Evolutionary conservation across 768 basidiomycete genomes (phyloP).

Genomic region (Trametes sanguinea): DNA sequence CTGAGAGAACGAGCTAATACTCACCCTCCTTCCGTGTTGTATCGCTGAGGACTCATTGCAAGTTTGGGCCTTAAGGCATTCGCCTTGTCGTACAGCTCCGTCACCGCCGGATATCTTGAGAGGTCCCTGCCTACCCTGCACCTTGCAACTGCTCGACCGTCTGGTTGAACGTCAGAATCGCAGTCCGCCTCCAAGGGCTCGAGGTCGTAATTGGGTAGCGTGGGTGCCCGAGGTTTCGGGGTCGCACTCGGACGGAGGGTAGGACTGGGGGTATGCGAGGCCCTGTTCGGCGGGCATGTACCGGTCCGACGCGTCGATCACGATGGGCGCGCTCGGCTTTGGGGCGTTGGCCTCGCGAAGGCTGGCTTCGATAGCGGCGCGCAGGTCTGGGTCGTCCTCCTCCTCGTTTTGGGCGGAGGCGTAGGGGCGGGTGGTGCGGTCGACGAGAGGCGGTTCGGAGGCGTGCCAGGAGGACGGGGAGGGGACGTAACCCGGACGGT

Average conservation of each 20-base stretch:
- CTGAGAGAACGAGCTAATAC: slow-evolving; percentile 24
- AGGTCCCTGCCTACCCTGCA: slow-evolving; percentile 78
- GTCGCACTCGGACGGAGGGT: slow-evolving; percentile 43
- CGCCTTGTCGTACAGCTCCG: slow-evolving; percentile 83
- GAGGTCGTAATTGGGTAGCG: slow-evolving; percentile 78
- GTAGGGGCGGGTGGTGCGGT: slow-evolving; percentile 53
- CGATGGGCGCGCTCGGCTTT: slow-evolving; percentile 75
- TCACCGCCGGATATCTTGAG: slow-evolving; percentile 79
- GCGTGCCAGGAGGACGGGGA: slow-evolving; percentile 63
- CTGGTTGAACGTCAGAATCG: slow-evolving; percentile 88
- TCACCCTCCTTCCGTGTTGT: slow-evolving; percentile 82
- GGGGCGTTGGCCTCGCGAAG: slow-evolving; percentile 82
- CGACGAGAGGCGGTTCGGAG: slow-evolving; percentile 68
- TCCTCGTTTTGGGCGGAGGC: slow-evolving; percentile 44
- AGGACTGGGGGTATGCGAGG: slow-evolving; percentile 47
- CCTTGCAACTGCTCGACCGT: slow-evolving; percentile 82
- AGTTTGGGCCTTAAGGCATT: slow-evolving; percentile 78
- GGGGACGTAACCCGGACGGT: slow-evolving; percentile 70
- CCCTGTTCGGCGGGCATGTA: slow-evolving; percentile 11
- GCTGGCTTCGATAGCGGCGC: slow-evolving; percentile 94
- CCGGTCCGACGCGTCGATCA: slow-evolving; percentile 50
- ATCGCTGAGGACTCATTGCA: slow-evolving; percentile 79
- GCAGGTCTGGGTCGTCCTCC: slow-evolving; percentile 90
- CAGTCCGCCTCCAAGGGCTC: slow-evolving; percentile 79
- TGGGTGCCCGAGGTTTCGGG: slow-evolving; percentile 47